Conservation (phyloP, 176 grass and related monocot species). For the Microstegium vimineum region DNA sequence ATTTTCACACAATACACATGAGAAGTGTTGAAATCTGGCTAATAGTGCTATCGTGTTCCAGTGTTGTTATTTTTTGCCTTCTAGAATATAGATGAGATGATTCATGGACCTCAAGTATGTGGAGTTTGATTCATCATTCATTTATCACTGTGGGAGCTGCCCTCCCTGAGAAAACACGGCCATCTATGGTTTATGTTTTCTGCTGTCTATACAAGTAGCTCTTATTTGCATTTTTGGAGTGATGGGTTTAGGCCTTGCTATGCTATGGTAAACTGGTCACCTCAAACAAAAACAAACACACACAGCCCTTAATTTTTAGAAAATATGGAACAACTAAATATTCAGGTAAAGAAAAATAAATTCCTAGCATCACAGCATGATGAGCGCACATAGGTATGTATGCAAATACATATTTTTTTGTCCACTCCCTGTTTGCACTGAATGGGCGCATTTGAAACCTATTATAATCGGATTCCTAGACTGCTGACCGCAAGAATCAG, state of each 20-base stretch:
- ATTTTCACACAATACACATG: background rate
- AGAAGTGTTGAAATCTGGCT: background rate
- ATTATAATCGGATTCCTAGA: no score
- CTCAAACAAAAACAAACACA: background rate
- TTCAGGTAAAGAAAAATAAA: background rate
- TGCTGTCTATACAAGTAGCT: background rate
- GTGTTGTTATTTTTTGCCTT: background rate
- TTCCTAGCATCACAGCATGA: background rate
- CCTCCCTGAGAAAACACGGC: background rate
- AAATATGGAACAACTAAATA: background rate
- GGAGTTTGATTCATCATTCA: background rate
- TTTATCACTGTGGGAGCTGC: background rate
- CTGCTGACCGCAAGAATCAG: no score
- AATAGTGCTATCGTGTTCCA: background rate
- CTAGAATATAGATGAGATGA: background rate
- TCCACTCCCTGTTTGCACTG: background rate
- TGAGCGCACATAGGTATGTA: background rate
- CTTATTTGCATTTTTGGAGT: slow-evolving; percentile 7
- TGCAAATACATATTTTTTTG: background rate
- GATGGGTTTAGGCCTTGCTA: background rate
- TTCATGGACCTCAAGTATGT: background rate
- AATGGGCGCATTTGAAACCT: background rate
- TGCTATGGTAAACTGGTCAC: background rate
- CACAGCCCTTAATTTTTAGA: background rate
- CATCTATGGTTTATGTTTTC: background rate